Evolutionary conservation across 2,329 filamentous ascomycete species (phyloP).

Genomic region (Cercospora zeae-maydis): DNA sequence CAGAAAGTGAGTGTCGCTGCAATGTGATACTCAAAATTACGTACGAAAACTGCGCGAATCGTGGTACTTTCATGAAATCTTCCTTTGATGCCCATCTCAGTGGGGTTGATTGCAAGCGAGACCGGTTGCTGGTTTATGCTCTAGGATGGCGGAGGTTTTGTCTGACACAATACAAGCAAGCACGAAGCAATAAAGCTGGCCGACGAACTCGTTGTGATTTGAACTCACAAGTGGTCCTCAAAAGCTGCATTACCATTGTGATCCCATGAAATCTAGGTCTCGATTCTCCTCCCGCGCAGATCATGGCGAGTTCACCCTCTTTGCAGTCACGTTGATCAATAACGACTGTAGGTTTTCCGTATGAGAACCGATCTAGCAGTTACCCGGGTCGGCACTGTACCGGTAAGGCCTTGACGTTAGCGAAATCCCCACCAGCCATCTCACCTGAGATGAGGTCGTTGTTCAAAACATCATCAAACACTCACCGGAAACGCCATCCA

Average conservation of each 20-base stretch:
- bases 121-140: neutral
- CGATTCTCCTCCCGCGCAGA: no score
- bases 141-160: neutral
- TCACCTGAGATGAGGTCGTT: neutral
- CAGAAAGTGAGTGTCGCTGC: no score
- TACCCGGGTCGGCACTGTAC: neutral
- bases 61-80: neutral
- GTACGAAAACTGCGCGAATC: no score
- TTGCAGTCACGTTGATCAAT: neutral
- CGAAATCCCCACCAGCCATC: neutral
- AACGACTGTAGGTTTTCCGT: neutral
- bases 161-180: neutral
- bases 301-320: no score
- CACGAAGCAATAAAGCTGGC: no score
- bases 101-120: neutral
- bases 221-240: no score
- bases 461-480: neutral
- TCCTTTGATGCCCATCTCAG: neutral
- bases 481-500: neutral
- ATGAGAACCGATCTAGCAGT: neutral
- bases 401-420: neutral
- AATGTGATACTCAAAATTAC: no score
- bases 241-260: no score
- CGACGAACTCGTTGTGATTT: no score
- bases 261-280: no score